Evolutionary conservation across 2,329 filamentous ascomycete species (phyloP).

Genomic region (Fusarium lyarnte): DNA sequence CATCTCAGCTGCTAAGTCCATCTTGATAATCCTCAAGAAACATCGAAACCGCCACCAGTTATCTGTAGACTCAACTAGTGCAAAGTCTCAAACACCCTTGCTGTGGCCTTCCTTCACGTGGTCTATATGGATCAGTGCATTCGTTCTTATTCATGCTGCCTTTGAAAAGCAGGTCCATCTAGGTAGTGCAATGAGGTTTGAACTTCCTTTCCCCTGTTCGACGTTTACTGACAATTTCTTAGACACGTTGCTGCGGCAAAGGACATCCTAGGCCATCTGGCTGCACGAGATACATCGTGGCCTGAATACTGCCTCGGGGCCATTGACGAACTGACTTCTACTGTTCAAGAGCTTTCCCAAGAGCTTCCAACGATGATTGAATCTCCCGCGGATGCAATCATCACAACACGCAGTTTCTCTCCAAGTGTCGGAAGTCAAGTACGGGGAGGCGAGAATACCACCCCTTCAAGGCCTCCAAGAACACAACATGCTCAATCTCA

Average conservation of each 20-base stretch:
- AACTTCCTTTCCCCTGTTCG: fast-evolving
- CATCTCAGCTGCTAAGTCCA: constrained; percentile 59
- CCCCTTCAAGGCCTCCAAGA: constrained; percentile 1
- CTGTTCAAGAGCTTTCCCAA: constrained; percentile 41
- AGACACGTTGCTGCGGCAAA: constrained; percentile 46
- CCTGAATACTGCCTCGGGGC: constrained; percentile 48
- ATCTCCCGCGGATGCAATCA: constrained; percentile 17
- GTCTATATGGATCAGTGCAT: constrained; percentile 63
- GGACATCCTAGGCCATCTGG: constrained; percentile 41
- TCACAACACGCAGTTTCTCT: background rate
- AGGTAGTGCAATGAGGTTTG: constrained; percentile 51
- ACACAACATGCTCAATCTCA: background rate
- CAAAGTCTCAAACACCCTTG: constrained; percentile 44
- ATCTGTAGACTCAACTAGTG: background rate
- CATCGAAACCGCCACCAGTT: constrained; percentile 32
- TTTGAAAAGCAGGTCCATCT: constrained; percentile 55
- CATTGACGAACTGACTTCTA: constrained; percentile 46
- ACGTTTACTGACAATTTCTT: background rate
- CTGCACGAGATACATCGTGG: constrained; percentile 46
- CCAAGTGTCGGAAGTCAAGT: background rate
- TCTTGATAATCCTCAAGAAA: constrained; percentile 54
- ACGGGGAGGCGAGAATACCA: background rate
- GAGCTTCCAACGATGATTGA: constrained; percentile 13
- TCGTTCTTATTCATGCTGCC: constrained; percentile 61
- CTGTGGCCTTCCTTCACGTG: constrained; percentile 63